Percentiles rank a stretch among this genome's conserved stretches.
Conservation (phyloP, 2,329 filamentous ascomycete genomes). For the Beauveria asiatica region DNA sequence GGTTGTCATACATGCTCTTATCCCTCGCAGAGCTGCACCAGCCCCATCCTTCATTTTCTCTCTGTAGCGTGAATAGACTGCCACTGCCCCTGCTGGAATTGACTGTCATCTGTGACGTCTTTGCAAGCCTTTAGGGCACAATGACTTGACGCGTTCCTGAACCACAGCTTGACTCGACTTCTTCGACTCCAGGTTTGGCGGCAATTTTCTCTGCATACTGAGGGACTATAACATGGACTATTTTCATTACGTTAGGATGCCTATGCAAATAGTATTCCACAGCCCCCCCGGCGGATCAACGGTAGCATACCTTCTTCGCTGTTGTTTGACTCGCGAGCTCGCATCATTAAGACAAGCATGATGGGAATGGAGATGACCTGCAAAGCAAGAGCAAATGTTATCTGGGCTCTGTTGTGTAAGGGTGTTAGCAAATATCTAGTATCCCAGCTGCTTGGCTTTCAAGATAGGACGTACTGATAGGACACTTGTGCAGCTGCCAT, state of each 20-base stretch:
- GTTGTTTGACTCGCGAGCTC: slow-evolving; percentile 1
- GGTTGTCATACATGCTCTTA: too few species aligned
- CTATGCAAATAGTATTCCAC: too few species aligned
- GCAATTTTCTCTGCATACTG: not conserved
- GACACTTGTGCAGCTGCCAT: slow-evolving; percentile 1
- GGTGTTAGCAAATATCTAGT: not conserved
- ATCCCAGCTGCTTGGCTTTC: too few species aligned
- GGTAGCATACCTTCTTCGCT: not conserved
- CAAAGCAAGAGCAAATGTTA: not conserved
- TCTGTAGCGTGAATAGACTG: too few species aligned
- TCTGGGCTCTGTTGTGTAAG: not conserved
- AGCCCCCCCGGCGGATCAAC: fast-evolving
- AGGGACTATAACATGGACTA: not conserved
- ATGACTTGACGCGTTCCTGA: too few species aligned
- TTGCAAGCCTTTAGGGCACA: too few species aligned
- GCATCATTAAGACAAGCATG: not conserved
- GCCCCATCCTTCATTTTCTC: too few species aligned
- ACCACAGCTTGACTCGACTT: not conserved
- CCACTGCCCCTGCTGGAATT: too few species aligned
- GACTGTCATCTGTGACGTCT: too few species aligned
- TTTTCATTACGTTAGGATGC: not conserved
- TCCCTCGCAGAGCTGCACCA: too few species aligned
- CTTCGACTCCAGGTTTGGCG: not conserved
- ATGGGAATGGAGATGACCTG: not conserved
- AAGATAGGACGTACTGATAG: not conserved